These are phyloP conservation scores for Gnetum montanum DNA, from an alignment of 75 land plant species.

Conservation along the genomic window DNA sequence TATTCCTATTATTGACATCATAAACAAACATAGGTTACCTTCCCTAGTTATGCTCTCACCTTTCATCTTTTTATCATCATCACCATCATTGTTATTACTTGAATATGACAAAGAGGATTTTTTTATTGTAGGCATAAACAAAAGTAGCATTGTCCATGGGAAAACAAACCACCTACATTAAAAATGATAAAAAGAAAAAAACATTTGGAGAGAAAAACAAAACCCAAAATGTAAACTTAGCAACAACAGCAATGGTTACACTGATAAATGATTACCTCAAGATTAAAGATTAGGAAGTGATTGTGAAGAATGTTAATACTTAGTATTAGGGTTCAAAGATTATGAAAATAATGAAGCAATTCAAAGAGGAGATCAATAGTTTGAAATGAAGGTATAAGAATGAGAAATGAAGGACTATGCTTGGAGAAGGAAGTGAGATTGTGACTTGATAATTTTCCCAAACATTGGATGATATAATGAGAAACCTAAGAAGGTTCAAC, in stretches of 20 bases:
- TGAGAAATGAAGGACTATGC: constrained; percentile 8
- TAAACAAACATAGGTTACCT: too few relatives aligned
- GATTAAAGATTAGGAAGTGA: constrained; percentile 31
- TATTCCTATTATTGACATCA: too few relatives aligned
- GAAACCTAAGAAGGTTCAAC: constrained; percentile 1
- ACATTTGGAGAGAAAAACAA: too few relatives aligned
- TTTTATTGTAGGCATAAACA: too few relatives aligned
- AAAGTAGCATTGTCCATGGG: too few relatives aligned
- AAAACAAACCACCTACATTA: too few relatives aligned
- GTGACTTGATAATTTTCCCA: constrained; percentile 8
- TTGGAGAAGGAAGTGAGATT: neutral
- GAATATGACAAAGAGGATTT: too few relatives aligned
- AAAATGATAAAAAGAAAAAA: too few relatives aligned
- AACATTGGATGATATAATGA: constrained; percentile 13
- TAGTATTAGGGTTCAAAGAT: constrained; percentile 23
- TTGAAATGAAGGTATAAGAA: constrained; percentile 24
- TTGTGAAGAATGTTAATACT: constrained; percentile 19
- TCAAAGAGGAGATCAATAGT: constrained; percentile 34
- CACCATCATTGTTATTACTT: too few relatives aligned
- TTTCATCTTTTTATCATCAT: too few relatives aligned
- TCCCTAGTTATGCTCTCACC: too few relatives aligned
- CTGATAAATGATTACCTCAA: constrained; percentile 21
- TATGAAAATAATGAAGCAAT: constrained; percentile 30
- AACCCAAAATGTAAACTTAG: too few relatives aligned
- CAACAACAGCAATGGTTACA: constrained; percentile 9